Evolutionary conservation across 2,329 filamentous ascomycete species (phyloP), one percentile per base, ranked within the genome.

Genomic region (Xylariales sp.): DNA sequence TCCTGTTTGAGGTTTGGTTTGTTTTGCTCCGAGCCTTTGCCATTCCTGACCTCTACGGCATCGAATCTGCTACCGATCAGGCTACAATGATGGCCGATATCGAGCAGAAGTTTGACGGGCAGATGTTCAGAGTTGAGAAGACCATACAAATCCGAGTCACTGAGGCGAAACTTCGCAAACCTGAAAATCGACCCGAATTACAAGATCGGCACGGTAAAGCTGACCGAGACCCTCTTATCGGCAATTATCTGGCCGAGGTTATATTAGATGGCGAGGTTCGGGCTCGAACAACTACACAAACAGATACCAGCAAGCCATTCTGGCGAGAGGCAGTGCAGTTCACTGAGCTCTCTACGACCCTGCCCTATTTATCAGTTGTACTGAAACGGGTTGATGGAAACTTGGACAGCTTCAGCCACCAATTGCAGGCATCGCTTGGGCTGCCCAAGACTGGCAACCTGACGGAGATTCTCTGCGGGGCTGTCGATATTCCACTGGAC

Each of bases 1-100:
- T 95, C 6, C 71, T 95, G n/a, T 95, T 94, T 52, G 93, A 98
- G 58, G 93, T 96, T 11, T 98, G 93, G 93, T 91, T 95, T 53
- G 90, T 95, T 6, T 69, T 98, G 8, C 62, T 98, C 20, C 80
- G 91, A 45, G 89, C 91, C 1, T 96, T 96, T 59, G 88, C 91
- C 1, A 83, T 95, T 31, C 91, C 93, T 0, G 89, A 96, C 51
- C 72, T 97, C 11, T 97, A 95, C 56, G 87, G 82, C 2, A 56
- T 79, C 13, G 69, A 77, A 28, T 51, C 67, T 8, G 54, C 66
- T 11, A 62, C 63, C 13, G 59, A 65, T 4, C 62, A 67, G 14
- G 57, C 74, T 3, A 59, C 60, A 13, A 72, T 72, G 41, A 52
- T 63, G 41, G 56, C 47, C 19, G 69, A 63, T 46, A 55, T 60